phyloP scores from a whole-genome alignment of 306 rosid genomes.

The Aeschynomene evenia region DNA sequence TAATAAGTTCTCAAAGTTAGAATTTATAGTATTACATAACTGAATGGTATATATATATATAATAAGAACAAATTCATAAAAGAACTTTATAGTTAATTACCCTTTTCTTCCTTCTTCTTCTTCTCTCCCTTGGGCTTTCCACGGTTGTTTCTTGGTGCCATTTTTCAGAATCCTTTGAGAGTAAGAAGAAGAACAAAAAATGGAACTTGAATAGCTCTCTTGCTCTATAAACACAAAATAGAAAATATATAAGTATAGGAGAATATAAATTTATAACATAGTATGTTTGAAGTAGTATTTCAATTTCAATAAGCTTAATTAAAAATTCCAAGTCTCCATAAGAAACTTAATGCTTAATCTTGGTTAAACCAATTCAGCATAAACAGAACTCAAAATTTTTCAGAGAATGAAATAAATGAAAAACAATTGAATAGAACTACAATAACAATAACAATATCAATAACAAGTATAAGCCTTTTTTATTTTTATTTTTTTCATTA shows the following conservation, averaged over 20 bases:
- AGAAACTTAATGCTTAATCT: neutral
- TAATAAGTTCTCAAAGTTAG: neutral
- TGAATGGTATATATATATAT: neutral
- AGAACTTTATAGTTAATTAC: constrained; percentile 39
- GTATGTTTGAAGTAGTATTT: too few species aligned
- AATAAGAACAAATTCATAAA: neutral
- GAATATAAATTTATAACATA: too few species aligned
- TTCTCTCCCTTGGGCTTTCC: constrained; percentile 86
- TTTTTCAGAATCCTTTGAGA: constrained; percentile 37
- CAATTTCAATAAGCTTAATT: neutral
- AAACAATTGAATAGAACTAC: neutral
- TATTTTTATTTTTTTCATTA: neutral
- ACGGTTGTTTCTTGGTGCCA: constrained; percentile 90
- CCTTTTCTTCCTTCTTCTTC: constrained; percentile 95
- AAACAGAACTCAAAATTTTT: neutral
- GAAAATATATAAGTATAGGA: neutral
- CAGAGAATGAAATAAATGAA: neutral
- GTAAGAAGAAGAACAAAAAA: constrained; percentile 23
- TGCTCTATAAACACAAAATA: neutral
- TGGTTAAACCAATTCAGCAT: neutral
- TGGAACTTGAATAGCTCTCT: constrained; percentile 21
- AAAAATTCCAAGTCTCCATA: neutral
- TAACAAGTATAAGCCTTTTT: neutral
- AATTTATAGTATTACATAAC: neutral
- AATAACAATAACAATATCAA: neutral